Percentiles rank a stretch among this genome's conserved stretches.
Evolutionary conservation across 331 rosid genomes (phyloP).

Genomic region (Malus hybrid): DNA sequence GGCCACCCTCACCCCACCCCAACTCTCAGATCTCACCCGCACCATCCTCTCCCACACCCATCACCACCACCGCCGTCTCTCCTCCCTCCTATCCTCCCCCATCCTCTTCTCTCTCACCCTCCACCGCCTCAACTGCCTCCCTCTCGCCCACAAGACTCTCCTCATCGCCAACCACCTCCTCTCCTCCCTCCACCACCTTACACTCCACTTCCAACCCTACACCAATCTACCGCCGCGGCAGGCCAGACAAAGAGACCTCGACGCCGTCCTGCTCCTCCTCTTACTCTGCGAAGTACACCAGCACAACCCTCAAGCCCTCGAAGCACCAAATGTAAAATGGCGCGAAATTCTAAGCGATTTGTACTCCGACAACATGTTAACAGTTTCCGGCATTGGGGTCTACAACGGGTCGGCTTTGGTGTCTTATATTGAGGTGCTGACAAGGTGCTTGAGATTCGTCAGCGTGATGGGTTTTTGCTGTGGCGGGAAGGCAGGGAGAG

Average conservation of each 20-base stretch:
- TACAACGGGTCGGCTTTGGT: conserved; percentile 28
- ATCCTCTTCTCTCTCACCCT: conserved; percentile 59
- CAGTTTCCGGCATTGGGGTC: conserved; percentile 36
- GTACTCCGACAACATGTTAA: conserved; percentile 26
- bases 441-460: conserved; percentile 56
- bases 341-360: conserved; percentile 23
- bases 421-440: conserved; percentile 48
- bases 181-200: conserved; percentile 58
- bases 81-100: conserved; percentile 61
- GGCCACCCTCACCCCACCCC: conserved; percentile 52
- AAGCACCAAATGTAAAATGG: conserved; percentile 43
- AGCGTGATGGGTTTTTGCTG: conserved; percentile 15
- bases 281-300: conserved; percentile 68
- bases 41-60: conserved; percentile 42
- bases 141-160: conserved; percentile 56
- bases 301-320: conserved; percentile 40
- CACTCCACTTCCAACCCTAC: conserved; percentile 32
- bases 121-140: conserved; percentile 57
- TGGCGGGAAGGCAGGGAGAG: conserved; percentile 27
- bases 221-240: not conserved
- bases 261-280: conserved; percentile 64
- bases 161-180: conserved; percentile 73
- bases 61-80: conserved; percentile 55
- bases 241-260: conserved; percentile 42
- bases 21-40: conserved; percentile 53